Conservation (phyloP, 176 grass and related monocot species). For the Hordeum marinum region DNA sequence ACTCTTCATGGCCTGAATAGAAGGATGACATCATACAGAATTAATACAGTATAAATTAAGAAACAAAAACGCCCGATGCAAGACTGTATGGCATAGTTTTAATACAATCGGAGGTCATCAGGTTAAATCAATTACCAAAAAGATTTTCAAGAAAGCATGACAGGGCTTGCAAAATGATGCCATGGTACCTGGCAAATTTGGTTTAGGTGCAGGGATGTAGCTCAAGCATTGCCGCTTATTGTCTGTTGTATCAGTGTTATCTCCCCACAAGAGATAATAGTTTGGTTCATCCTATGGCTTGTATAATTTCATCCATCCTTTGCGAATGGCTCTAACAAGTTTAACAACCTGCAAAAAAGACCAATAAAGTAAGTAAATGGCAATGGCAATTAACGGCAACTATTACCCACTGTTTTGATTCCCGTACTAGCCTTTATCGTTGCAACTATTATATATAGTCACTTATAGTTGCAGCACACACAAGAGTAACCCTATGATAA, state of each 20-base stretch:
- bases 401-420: too few relatives aligned
- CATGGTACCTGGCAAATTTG: slow-evolving; percentile 72
- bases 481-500: neutral
- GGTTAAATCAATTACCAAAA: neutral
- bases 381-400: neutral
- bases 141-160: neutral
- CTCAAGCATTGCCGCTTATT: slow-evolving; percentile 80
- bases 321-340: slow-evolving; percentile 79
- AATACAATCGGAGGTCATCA: neutral
- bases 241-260: slow-evolving; percentile 68
- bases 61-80: neutral
- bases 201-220: slow-evolving; percentile 91
- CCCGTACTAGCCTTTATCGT: too few relatives aligned
- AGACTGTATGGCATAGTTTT: too few relatives aligned
- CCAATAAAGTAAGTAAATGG: neutral
- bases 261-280: slow-evolving; percentile 80
- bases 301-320: slow-evolving; percentile 85
- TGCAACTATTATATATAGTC: too few relatives aligned
- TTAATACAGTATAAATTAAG: neutral
- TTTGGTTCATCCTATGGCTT: slow-evolving; percentile 68
- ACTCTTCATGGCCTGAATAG: slow-evolving; percentile 92
- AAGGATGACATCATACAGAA: slow-evolving; percentile 13
- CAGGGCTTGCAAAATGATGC: neutral
- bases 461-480: too few relatives aligned
- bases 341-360: slow-evolving; percentile 38